Evolutionary conservation across 768 basidiomycete genomes (phyloP).

Genomic region (Pulveroboletus sp.): DNA sequence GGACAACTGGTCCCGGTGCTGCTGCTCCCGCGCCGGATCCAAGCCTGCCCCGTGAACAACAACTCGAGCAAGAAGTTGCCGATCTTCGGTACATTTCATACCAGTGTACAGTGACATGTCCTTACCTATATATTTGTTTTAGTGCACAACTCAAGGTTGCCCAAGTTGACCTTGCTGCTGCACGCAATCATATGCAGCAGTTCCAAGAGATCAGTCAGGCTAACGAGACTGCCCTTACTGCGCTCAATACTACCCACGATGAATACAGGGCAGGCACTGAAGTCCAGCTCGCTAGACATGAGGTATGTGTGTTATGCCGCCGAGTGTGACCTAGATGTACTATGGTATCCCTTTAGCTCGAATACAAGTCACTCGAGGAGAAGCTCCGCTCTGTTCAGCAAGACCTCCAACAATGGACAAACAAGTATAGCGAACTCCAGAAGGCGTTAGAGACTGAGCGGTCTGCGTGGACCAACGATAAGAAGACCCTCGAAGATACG

Average conservation of each 20-base stretch:
- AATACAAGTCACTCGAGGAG: conserved; percentile 58
- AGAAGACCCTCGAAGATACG: conserved; percentile 76
- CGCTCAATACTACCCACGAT: conserved; percentile 68
- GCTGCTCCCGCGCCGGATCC: conserved; percentile 36
- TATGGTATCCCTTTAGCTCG: conserved; percentile 42
- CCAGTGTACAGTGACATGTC: background rate
- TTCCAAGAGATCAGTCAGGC: conserved; percentile 84
- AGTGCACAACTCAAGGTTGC: conserved; percentile 74
- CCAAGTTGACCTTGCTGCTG: conserved; percentile 69
- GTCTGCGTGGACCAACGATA: conserved; percentile 67
- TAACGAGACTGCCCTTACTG: conserved; percentile 69
- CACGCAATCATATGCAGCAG: conserved; percentile 71
- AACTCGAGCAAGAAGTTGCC: conserved; percentile 79
- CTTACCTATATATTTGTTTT: background rate
- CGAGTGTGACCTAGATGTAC: background rate
- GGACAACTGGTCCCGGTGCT: conserved; percentile 34
- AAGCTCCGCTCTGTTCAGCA: conserved; percentile 50
- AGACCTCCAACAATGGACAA: conserved; percentile 46
- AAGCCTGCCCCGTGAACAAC: conserved; percentile 63
- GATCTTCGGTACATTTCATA: conserved; percentile 60
- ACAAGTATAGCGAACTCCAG: conserved; percentile 54
- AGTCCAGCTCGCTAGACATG: conserved; percentile 57
- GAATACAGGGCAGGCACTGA: conserved; percentile 75
- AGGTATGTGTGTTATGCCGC: conserved; percentile 41
- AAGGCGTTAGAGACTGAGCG: conserved; percentile 67